These are phyloP conservation scores for Colletotrichum siamense DNA, from an alignment of 2,329 filamentous ascomycete genomes.

Conservation along the genomic window DNA sequence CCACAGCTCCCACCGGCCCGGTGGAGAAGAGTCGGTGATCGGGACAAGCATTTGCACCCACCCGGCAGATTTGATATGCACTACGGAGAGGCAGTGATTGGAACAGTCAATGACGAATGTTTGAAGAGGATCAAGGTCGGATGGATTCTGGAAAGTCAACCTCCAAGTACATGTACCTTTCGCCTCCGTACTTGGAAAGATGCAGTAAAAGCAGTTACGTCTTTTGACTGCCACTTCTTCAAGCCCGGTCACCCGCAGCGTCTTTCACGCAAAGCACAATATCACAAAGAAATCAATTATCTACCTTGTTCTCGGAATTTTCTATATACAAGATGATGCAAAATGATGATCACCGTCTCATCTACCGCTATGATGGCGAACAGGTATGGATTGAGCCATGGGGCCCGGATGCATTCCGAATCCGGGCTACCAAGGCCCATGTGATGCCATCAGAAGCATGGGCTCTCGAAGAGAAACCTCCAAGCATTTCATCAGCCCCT, in stretches of 20 bases:
- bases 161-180: neutral
- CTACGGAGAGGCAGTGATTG: neutral
- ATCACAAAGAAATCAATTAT: neutral
- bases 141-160: neutral
- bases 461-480: neutral
- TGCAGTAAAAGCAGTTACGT: neutral
- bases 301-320: neutral
- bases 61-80: neutral
- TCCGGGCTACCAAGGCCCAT: slow-evolving; percentile 48
- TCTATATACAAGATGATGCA: neutral
- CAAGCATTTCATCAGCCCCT: neutral
- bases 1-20: neutral
- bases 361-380: slow-evolving; percentile 44
- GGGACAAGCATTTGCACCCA: neutral
- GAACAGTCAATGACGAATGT: neutral
- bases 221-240: neutral
- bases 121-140: neutral
- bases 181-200: neutral
- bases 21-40: neutral
- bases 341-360: neutral
- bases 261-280: neutral
- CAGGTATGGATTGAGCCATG: slow-evolving; percentile 37
- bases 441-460: neutral
- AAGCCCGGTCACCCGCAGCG: neutral
- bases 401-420: slow-evolving; percentile 49